Conservation (phyloP, 139 green algal species). For the Micromonas commoda region DNA sequence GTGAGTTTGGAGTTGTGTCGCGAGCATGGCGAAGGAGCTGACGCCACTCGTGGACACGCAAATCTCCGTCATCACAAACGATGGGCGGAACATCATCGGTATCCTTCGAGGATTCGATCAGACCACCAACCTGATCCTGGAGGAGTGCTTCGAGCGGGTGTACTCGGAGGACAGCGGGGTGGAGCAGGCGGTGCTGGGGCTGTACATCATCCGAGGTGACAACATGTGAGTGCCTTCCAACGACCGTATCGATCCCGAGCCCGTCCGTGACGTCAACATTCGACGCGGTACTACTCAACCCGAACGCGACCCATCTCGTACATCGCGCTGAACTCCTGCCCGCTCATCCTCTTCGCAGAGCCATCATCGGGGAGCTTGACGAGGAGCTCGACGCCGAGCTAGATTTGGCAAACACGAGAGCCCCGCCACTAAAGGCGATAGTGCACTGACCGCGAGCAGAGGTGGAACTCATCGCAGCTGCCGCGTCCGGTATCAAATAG, state of each 20-base stretch:
- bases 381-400: constrained; percentile 69
- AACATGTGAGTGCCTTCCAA: constrained; percentile 75
- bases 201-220: constrained; percentile 91
- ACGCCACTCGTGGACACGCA: constrained; percentile 1
- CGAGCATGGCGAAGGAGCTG: background rate
- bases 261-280: background rate
- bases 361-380: constrained; percentile 88
- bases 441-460: constrained; percentile 50
- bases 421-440: constrained; percentile 69
- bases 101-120: constrained; percentile 88
- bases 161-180: constrained; percentile 63
- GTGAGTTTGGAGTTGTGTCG: background rate
- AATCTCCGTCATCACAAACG: constrained; percentile 77
- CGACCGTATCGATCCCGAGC: background rate
- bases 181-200: constrained; percentile 69
- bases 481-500: too few relatives aligned
- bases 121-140: constrained; percentile 85
- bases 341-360: constrained; percentile 49
- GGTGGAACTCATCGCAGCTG: too few relatives aligned
- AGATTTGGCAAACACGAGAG: constrained; percentile 60
- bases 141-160: constrained; percentile 55
- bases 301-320: background rate
- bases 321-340: background rate
- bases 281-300: background rate
- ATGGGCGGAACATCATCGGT: constrained; percentile 78